phyloP scores from a whole-genome alignment of 2,329 filamentous ascomycete species.

The Cladosporium sp. region DNA sequence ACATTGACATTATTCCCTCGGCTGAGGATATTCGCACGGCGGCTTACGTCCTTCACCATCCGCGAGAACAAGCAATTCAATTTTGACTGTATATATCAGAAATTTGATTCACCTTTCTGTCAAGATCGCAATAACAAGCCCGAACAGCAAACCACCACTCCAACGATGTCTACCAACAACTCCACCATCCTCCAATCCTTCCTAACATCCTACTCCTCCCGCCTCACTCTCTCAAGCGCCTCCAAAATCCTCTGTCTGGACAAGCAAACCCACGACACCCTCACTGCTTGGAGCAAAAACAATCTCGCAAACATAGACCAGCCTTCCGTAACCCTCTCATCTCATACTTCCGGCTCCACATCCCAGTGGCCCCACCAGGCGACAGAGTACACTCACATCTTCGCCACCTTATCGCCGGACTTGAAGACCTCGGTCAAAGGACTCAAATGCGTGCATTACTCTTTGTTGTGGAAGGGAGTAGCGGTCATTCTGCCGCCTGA shows the following conservation, averaged over 20 bases:
- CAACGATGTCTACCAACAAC: neutral
- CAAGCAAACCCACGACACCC: neutral
- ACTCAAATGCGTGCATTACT: constrained; percentile 10
- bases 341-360: neutral
- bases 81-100: too few relatives aligned
- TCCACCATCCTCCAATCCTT: constrained; percentile 3
- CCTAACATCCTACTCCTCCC: constrained; percentile 7
- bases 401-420: constrained; percentile 6
- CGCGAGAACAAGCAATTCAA: too few relatives aligned
- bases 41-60: too few relatives aligned
- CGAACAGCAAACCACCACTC: neutral
- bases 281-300: neutral
- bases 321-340: neutral
- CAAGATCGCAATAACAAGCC: neutral
- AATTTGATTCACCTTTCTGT: too few relatives aligned
- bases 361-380: constrained; percentile 3
- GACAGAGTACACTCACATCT: constrained; percentile 9
- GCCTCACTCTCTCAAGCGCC: constrained; percentile 6
- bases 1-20: neutral
- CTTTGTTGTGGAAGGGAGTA: constrained; percentile 10
- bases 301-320: constrained; percentile 2
- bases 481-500: constrained; percentile 9
- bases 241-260: constrained; percentile 13
- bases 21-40: neutral
- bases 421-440: constrained; percentile 10